Base-by-base conservation (phyloP, 2,329 filamentous ascomycete species). In the Raffaelea albimanens region DNA sequence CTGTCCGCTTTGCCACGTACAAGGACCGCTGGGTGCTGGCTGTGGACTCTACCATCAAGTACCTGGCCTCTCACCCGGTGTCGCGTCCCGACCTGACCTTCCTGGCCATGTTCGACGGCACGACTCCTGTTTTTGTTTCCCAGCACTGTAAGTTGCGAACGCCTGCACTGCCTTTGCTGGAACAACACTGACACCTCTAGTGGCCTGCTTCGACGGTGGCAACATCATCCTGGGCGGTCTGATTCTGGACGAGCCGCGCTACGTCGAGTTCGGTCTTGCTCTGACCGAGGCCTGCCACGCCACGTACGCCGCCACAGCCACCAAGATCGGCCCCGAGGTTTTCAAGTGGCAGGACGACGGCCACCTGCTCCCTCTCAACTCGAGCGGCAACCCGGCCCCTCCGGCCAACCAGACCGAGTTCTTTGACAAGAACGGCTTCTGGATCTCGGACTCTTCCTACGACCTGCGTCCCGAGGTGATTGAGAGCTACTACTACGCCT, bases 401-500 rank as follows among this genome's bases (percentile, higher is more conserved):
- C 75, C 79, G 0, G 56, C 59, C 0, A 53, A 65, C 29, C 69
- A 81, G 57, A 52, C 64, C 0, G 69, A 60, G 0, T 87, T 94
- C 53, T 93, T 83, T 64, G 58, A 75, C 2, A 59, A 65, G 53
- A 70, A 79, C 1, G 88, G 88, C 4, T 94, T 87, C 69, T 94
- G 81, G 66, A 82, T 88, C 59, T 72, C 65, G 0, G 67, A 69
- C 39, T 41, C 67, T 0, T 58, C 63, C 7, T 95, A 94, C 62
- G 67, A 83, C 9, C 74, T 94, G 25, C 77, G 88, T 0, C 84
- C 87, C 1, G 88, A 94, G 65, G 86, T 89, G 3, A 74, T 94
- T 31, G 88, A 95, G 67, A 85, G 80, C 55, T 83, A 83, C 63
- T 95, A 94, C 72, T 93, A 95, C 63, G 86, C 88, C 2, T 94